These are phyloP conservation scores for Spatholobus suberectus DNA, from an alignment of 306 rosid genomes.

Conservation along the genomic window DNA sequence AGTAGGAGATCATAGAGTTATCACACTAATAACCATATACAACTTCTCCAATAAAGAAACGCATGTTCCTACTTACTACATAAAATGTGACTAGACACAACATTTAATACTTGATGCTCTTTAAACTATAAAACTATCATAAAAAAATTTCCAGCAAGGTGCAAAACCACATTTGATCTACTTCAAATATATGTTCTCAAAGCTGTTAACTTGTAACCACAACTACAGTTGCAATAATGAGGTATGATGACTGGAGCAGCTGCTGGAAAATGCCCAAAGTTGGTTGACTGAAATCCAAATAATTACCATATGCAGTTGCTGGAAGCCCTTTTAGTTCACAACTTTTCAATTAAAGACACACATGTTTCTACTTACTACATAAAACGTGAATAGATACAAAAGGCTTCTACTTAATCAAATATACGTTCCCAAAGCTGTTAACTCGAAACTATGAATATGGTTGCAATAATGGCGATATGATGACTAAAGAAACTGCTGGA, in stretches of 20 bases:
- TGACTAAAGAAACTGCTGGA: neutral
- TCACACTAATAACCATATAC: neutral
- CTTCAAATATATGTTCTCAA: neutral
- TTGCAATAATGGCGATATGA: neutral
- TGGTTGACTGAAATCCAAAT: neutral
- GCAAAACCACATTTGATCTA: neutral
- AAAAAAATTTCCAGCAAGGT: neutral
- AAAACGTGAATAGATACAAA: neutral
- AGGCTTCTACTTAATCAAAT: neutral
- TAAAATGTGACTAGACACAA: neutral
- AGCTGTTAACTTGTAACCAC: neutral
- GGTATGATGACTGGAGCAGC: neutral
- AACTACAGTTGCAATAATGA: neutral
- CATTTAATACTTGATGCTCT: neutral
- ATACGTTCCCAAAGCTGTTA: neutral
- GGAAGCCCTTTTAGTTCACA: neutral
- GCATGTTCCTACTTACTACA: neutral
- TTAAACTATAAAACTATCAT: neutral
- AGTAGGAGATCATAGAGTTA: neutral
- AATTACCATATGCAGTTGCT: conserved; percentile 12
- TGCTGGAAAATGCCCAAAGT: neutral
- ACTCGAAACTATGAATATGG: neutral
- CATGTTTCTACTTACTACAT: neutral
- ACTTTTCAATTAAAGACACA: neutral
- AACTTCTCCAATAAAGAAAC: neutral